Evolutionary conservation across 345 rosid genomes (phyloP).

Genomic region (Crucihimalaya himalaica): DNA sequence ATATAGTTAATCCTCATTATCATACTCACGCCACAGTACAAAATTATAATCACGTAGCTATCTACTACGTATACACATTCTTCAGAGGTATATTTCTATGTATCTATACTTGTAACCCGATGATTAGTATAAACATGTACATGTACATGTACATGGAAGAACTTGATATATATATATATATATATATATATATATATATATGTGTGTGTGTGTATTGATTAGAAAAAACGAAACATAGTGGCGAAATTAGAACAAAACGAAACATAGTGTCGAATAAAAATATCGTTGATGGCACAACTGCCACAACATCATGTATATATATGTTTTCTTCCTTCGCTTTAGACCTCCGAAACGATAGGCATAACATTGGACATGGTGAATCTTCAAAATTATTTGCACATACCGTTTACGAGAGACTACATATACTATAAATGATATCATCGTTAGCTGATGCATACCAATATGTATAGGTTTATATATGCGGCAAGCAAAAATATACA

Average conservation of each 20-base stretch:
- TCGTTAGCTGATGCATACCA: conserved; percentile 6
- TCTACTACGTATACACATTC: background rate
- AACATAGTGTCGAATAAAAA: background rate
- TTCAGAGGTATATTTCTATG: background rate
- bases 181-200: no score
- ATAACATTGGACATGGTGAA: background rate
- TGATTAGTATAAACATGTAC: background rate
- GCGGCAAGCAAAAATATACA: background rate
- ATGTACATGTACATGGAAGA: background rate
- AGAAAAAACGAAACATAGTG: no score
- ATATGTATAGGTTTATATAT: background rate
- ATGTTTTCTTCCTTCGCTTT: background rate
- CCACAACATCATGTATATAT: conserved; percentile 2
- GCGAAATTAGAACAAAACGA: background rate
- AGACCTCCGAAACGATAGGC: background rate
- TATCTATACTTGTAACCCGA: background rate
- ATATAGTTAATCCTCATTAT: conserved; percentile 32
- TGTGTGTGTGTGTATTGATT: no score
- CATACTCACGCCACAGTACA: conserved; percentile 18
- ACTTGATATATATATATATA: background rate
- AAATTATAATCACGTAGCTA: background rate
- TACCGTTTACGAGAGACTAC: background rate
- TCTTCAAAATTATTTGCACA: background rate
- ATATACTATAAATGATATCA: conserved; percentile 2
- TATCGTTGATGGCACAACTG: background rate